Conservation (phyloP, 2,329 filamentous ascomycete species). For the Colletotrichum sojae region DNA sequence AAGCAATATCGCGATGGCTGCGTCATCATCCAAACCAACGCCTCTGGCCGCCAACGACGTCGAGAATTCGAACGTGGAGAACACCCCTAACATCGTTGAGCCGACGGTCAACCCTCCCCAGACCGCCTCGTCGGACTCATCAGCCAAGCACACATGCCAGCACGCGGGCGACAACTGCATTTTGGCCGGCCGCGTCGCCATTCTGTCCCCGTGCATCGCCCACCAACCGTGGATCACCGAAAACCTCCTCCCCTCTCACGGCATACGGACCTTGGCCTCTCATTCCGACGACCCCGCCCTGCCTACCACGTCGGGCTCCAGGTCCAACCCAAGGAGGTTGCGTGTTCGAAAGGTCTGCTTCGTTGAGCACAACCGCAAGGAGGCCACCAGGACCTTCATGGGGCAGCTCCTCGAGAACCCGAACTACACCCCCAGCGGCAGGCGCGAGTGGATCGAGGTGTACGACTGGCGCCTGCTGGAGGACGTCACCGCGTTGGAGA, state of each 20-base stretch:
- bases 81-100: not conserved
- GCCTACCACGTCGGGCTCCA: not conserved
- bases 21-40: not conserved
- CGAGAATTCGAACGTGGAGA: not conserved
- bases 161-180: constrained; percentile 54
- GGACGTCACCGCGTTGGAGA: constrained; percentile 57
- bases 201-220: constrained; percentile 60
- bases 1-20: not conserved
- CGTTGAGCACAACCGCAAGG: constrained; percentile 52
- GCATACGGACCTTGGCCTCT: constrained; percentile 51
- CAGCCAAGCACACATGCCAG: constrained; percentile 6
- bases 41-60: not conserved
- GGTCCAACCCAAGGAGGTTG: not conserved
- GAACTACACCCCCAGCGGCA: constrained; percentile 45
- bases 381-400: constrained; percentile 52
- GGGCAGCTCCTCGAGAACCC: constrained; percentile 49
- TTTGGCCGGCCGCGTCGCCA: constrained; percentile 53
- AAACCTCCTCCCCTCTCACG: constrained; percentile 58
- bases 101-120: not conserved
- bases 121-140: not conserved
- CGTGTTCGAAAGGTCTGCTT: constrained; percentile 46
- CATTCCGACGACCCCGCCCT: constrained; percentile 55
- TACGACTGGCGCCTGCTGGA: constrained; percentile 64
- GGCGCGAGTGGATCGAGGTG: constrained; percentile 56
- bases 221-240: constrained; percentile 53